Base-by-base conservation (phyloP, 202 grass and related monocot genomes). In the Schoenoplectus triqueter region DNA sequence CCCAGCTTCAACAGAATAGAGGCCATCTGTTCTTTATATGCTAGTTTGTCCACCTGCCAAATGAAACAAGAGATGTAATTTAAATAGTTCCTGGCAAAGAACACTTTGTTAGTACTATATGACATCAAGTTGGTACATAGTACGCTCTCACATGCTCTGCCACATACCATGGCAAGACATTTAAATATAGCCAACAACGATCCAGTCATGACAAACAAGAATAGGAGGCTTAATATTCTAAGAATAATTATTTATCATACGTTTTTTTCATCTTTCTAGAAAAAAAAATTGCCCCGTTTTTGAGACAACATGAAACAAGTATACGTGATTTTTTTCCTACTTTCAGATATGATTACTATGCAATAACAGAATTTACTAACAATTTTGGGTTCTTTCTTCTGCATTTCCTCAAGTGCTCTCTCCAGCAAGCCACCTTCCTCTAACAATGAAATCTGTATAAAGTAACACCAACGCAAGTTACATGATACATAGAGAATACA, bases 11-110 rank as follows among this genome's bases (percentile, higher is more conserved):
- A 85, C 76, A 99, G 82, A 73, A 99, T 88, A 22, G 87, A 88
- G 82, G 97, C 93, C 93, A 97, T 99, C 88, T 97, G 93, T 89
- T 99, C 97, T 86, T 87, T 97, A 84, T 91, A 97, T 59, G 97
- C 85, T 84, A 99, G 68, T 80, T 92, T 99, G 78, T 97, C 97
- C 69, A 99, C 92, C 97, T 99, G 83, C 74, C 47, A 92, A 17
- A 77, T 20, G 87, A 92, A 86, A 91, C 72, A 61, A 56, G 13
- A 39, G 66, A 68, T 64, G 83, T 15, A 56, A 83, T 69, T 46
- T 63, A 65, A 64, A 46, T 57, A 83, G 64, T 5, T 20, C 73
- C 10, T 6, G 14, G 19, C 19, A 80, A 69, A 83, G 10, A 83
- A 75, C 77, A 66, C 48, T 76, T 64, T 65, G 11, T 55, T 70